phyloP scores from a whole-genome alignment of 345 rosid genomes.

The Linum usitatissimum region DNA sequence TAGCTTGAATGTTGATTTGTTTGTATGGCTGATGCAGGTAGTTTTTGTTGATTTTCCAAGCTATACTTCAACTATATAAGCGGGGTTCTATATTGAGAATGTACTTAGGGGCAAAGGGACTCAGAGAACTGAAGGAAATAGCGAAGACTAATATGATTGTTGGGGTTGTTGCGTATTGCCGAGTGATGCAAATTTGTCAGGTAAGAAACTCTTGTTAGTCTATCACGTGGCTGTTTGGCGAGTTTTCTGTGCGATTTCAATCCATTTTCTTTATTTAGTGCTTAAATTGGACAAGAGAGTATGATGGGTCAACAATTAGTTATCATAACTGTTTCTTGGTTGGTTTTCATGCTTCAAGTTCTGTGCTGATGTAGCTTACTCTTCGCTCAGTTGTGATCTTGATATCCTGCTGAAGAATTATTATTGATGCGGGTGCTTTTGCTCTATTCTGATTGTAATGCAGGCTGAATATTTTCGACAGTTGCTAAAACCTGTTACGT shows the following conservation, averaged over 20 bases:
- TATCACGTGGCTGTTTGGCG: neutral
- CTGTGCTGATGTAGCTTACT: neutral
- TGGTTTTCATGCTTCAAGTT: no score
- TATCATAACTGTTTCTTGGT: no score
- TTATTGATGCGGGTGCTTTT: conserved; percentile 8
- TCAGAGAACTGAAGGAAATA: no score
- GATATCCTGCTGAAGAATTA: neutral
- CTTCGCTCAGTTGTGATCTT: neutral
- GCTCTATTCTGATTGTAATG: conserved; percentile 13
- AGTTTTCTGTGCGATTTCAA: neutral
- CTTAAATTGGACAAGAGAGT: no score
- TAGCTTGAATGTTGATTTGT: neutral
- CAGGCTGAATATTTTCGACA: conserved; percentile 97
- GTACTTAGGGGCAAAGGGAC: no score
- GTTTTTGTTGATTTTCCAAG: conserved; percentile 13
- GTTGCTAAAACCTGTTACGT: conserved; percentile 96
- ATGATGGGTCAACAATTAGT: no score
- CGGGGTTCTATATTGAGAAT: no score
- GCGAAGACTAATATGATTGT: no score
- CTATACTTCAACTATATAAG: conserved; percentile 11
- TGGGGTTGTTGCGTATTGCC: no score
- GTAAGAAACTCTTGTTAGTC: neutral
- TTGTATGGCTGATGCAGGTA: conserved; percentile 24
- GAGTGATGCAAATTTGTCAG: no score
- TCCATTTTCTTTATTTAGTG: conserved; percentile 1